A percentile compares a stretch with the other conserved stretches of the same genome.
These are phyloP conservation scores for Rhodotorula sp. DNA, from an alignment of 1,284 basidiomycete genomes.

Conservation along the genomic window DNA sequence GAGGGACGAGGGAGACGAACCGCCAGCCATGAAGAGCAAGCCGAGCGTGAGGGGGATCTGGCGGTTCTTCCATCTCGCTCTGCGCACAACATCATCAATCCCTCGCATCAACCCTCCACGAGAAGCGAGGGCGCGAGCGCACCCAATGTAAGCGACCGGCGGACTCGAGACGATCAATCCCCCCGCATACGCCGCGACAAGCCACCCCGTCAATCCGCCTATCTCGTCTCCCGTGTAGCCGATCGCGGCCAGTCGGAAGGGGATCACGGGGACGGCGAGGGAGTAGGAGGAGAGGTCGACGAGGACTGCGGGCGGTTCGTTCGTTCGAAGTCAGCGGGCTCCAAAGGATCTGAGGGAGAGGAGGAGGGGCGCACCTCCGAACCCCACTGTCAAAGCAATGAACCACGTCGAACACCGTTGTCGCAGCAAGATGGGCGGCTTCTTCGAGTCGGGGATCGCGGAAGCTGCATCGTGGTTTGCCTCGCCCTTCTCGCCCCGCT, in stretches of 20 bases:
- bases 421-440: constrained; percentile 12
- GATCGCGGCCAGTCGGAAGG: constrained; percentile 39
- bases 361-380: not conserved
- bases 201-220: constrained; percentile 40
- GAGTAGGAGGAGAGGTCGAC: constrained; percentile 24
- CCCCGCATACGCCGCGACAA: constrained; percentile 40
- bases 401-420: constrained; percentile 16
- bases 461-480: too few species aligned
- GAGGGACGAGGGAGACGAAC: constrained; percentile 1
- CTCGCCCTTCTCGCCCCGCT: too few species aligned
- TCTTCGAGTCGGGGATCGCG: too few species aligned
- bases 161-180: constrained; percentile 37
- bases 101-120: too few species aligned
- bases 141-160: constrained; percentile 1
- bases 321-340: too few species aligned
- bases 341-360: not conserved
- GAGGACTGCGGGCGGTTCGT: constrained; percentile 14
- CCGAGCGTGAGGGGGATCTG: constrained; percentile 36
- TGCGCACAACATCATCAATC: constrained; percentile 3
- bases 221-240: constrained; percentile 37
- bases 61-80: constrained; percentile 30
- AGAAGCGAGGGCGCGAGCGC: not conserved
- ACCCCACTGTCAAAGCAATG: constrained; percentile 25
- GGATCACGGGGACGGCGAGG: constrained; percentile 37
- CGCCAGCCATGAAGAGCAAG: constrained; percentile 42